Percentiles rank a stretch among this genome's conserved stretches.
Evolutionary conservation across 2,329 filamentous ascomycete genomes (phyloP).

Genomic region (Fusarium graminum): DNA sequence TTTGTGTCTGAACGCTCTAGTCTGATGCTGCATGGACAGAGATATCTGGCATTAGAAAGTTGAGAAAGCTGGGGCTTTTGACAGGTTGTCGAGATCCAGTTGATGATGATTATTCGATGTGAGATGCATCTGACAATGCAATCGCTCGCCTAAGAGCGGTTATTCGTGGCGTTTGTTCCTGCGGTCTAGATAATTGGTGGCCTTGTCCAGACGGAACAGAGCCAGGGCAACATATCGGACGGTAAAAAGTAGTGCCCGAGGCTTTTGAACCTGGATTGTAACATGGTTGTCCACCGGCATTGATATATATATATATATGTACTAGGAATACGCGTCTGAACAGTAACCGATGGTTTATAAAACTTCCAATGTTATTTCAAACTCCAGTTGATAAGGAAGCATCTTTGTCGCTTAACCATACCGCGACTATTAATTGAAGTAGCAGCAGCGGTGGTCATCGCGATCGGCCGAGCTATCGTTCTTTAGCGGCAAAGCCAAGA

Average conservation of each 20-base stretch:
- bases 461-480: constrained; percentile 46
- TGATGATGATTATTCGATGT: constrained; percentile 44
- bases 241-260: background rate
- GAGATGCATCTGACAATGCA: constrained; percentile 24
- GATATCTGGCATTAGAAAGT: constrained; percentile 5
- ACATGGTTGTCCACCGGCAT: no score
- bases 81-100: constrained; percentile 33
- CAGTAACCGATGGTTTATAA: no score
- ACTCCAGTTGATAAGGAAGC: no score
- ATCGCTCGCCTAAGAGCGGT: constrained; percentile 35
- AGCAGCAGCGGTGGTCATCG: constrained; percentile 18
- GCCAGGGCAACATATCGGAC: no score
- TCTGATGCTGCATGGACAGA: constrained; percentile 35
- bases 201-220: background rate
- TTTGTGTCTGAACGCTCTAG: background rate
- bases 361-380: no score
- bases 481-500: constrained; percentile 48
- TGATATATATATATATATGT: no score
- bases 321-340: no score
- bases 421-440: constrained; percentile 15
- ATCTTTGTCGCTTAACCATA: no score
- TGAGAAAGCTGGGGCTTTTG: constrained; percentile 28
- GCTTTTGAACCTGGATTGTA: no score
- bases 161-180: constrained; percentile 28
- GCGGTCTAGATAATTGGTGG: background rate